phyloP scores from a whole-genome alignment of 495 filamentous ascomycete species.

The Xylaria acuta region DNA sequence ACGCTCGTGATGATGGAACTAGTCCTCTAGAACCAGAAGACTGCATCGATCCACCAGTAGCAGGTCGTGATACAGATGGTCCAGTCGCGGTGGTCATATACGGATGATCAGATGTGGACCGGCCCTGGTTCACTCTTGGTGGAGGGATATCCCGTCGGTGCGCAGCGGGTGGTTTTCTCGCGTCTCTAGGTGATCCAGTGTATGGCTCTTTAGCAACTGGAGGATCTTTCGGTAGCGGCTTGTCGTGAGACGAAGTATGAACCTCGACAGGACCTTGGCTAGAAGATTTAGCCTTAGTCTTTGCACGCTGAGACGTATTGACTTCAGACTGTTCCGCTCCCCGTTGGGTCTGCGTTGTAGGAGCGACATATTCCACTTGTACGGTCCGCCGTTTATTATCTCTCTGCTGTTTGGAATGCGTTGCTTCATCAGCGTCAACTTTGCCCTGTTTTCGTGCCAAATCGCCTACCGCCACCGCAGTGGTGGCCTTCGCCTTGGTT shows the following conservation, averaged over 20 bases:
- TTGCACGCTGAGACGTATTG: conserved; percentile 39
- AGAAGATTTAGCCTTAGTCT: conserved; percentile 59
- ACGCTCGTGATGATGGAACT: conserved; percentile 70
- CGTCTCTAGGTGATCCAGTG: conserved; percentile 47
- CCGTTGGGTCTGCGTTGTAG: conserved; percentile 76
- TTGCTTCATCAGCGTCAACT: conserved; percentile 70
- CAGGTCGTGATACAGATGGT: conserved; percentile 66
- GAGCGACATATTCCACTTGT: conserved; percentile 97
- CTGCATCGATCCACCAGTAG: conserved; percentile 81
- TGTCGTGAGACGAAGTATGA: conserved; percentile 52
- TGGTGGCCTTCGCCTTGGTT: conserved; percentile 66
- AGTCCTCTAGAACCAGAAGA: conserved; percentile 60
- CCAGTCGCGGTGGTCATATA: conserved; percentile 49
- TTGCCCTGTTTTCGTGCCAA: conserved; percentile 77
- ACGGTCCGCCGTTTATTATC: conserved; percentile 94
- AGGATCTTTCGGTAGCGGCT: conserved; percentile 60
- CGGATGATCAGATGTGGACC: conserved; percentile 55
- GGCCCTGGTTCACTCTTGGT: conserved; percentile 58
- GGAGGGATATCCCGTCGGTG: conserved; percentile 55
- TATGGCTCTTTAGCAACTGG: conserved; percentile 50
- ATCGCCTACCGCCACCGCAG: conserved; percentile 65
- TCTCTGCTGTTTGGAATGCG: conserved; percentile 65
- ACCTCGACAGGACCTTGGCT: conserved; percentile 57
- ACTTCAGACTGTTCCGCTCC: conserved; percentile 47
- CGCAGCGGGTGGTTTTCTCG: conserved; percentile 52